Percentiles rank a stretch among this genome's conserved stretches.
These are phyloP conservation scores for Monosporascus sp. DNA, from an alignment of 2,329 filamentous ascomycete species.

Conservation along the genomic window DNA sequence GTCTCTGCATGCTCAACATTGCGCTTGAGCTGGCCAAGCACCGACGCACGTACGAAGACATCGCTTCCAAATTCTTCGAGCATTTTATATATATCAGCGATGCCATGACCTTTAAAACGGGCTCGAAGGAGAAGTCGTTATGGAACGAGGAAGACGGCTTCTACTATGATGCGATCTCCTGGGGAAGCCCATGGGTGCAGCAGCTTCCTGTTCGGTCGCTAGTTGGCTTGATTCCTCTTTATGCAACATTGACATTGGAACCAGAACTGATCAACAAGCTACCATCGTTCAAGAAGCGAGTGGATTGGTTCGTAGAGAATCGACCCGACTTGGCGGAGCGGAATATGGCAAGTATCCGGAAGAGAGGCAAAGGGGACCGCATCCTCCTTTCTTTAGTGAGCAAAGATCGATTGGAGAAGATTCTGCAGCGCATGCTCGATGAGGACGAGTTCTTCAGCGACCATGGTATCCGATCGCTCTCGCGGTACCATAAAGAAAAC, in stretches of 20 bases:
- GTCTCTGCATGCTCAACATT: slow-evolving; percentile 94
- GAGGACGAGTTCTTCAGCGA: slow-evolving; percentile 89
- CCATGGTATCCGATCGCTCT: slow-evolving; percentile 86
- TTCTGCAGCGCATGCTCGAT: slow-evolving; percentile 86
- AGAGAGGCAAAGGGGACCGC: slow-evolving; percentile 83
- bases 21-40: slow-evolving; percentile 92
- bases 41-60: slow-evolving; percentile 89
- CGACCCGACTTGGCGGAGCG: slow-evolving; percentile 80
- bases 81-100: slow-evolving; percentile 98
- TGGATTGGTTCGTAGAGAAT: slow-evolving; percentile 93
- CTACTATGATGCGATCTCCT: slow-evolving; percentile 98
- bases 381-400: slow-evolving; percentile 86
- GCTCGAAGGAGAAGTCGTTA: slow-evolving; percentile 70
- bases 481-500: slow-evolving; percentile 83
- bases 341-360: slow-evolving; percentile 90
- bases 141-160: slow-evolving; percentile 98
- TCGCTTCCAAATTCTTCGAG: slow-evolving; percentile 98
- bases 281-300: slow-evolving; percentile 84
- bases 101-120: slow-evolving; percentile 83
- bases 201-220: slow-evolving; percentile 88
- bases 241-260: slow-evolving; percentile 86
- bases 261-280: slow-evolving; percentile 90
- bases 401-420: slow-evolving; percentile 85
- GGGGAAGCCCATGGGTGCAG: slow-evolving; percentile 88
- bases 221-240: slow-evolving; percentile 89